A percentile compares a stretch with the other conserved stretches of the same genome.
These are phyloP conservation scores for Diaporthe destruens DNA, from an alignment of 2,329 filamentous ascomycete genomes.

Conservation along the genomic window DNA sequence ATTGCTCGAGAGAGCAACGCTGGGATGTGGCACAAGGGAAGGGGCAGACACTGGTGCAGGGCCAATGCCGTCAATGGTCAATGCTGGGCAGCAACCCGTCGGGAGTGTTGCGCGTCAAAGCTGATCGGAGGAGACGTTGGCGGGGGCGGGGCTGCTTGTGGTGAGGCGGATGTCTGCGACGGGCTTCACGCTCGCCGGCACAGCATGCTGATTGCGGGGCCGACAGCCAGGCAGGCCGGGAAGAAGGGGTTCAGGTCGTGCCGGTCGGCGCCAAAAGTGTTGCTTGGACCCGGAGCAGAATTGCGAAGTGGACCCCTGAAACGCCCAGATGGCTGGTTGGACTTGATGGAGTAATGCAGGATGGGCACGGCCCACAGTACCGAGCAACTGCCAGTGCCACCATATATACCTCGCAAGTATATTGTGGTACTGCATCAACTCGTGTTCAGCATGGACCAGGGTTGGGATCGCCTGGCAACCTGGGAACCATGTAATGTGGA, in stretches of 20 bases:
- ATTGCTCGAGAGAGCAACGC: constrained; percentile 28
- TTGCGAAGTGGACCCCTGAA: constrained; percentile 25
- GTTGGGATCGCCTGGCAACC: constrained; percentile 5
- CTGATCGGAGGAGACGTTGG: background rate
- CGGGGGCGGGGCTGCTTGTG: constrained; percentile 11
- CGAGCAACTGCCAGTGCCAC: constrained; percentile 16
- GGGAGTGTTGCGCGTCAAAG: constrained; percentile 19
- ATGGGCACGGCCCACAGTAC: no score
- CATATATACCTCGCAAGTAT: no score
- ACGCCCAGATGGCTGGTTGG: constrained; percentile 2
- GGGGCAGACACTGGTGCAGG: constrained; percentile 11
- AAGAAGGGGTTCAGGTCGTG: no score
- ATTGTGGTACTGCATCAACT: constrained; percentile 10
- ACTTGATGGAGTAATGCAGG: no score
- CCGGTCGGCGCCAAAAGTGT: background rate
- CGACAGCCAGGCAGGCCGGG: background rate
- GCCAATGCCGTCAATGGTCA: constrained; percentile 26
- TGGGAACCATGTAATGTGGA: constrained; percentile 31
- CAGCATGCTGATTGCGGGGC: constrained; percentile 4
- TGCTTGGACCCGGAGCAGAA: no score
- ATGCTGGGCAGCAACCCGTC: constrained; percentile 11
- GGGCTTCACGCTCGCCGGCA: constrained; percentile 29
- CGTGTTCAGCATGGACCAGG: constrained; percentile 28
- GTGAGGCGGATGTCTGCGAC: constrained; percentile 15
- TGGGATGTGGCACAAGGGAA: constrained; percentile 8